These are phyloP conservation scores for Basidiobolus meristosporus DNA, from an alignment of 371 early-diverging fungal genomes.

Conservation along the genomic window DNA sequence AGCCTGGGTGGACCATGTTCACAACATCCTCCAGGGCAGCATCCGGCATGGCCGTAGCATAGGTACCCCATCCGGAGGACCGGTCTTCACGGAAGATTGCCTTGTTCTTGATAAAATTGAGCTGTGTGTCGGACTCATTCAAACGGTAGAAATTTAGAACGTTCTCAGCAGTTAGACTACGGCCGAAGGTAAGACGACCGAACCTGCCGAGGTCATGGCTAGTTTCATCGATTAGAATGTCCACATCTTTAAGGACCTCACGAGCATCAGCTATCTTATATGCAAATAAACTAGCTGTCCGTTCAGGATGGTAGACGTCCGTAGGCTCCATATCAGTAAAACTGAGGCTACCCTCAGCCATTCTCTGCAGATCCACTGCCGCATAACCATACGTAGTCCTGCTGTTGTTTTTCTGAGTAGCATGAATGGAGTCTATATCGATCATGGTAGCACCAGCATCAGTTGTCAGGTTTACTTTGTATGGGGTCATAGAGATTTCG, in stretches of 20 bases:
- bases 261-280: no score
- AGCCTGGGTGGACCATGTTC: no score
- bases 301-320: no score
- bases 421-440: slow-evolving; percentile 6
- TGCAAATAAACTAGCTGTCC: no score
- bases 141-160: no score
- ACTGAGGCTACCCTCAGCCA: no score
- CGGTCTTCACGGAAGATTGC: slow-evolving; percentile 52
- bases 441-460: slow-evolving; percentile 42
- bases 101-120: slow-evolving; percentile 36
- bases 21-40: slow-evolving; percentile 43
- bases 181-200: slow-evolving; percentile 22
- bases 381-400: no score
- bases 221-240: slow-evolving; percentile 58
- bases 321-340: no score
- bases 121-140: no score
- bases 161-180: slow-evolving; percentile 17
- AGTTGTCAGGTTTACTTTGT: slow-evolving; percentile 30
- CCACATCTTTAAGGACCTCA: slow-evolving; percentile 27
- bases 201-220: slow-evolving; percentile 19
- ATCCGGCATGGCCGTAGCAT: slow-evolving; percentile 40
- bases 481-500: slow-evolving; percentile 28
- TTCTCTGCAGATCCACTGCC: no score
- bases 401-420: slow-evolving; percentile 12
- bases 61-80: slow-evolving; percentile 43